phyloP scores from a whole-genome alignment of 2,329 filamentous ascomycete genomes.

The Dryadomyces quercus-mongolicae region DNA sequence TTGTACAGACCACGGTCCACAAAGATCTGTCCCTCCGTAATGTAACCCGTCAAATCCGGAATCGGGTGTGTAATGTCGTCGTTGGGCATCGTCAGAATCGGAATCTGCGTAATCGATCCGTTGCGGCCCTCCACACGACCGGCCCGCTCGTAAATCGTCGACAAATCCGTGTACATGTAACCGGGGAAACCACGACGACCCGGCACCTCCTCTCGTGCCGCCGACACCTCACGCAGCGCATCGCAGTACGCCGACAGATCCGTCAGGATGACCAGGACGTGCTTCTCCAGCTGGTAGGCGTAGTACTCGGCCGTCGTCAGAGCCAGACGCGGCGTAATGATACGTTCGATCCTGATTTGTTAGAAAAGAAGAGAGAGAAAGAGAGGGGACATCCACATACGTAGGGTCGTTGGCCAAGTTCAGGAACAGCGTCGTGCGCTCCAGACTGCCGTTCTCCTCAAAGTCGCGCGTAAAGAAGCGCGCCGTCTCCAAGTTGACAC shows the following conservation, averaged over 20 bases:
- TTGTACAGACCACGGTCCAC: constrained; percentile 89
- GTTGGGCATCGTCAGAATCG: constrained; percentile 98
- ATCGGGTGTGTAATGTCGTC: constrained; percentile 99
- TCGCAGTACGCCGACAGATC: constrained; percentile 98
- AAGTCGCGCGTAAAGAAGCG: constrained; percentile 98
- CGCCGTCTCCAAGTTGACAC: constrained; percentile 98
- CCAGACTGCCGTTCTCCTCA: constrained; percentile 97
- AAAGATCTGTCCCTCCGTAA: constrained; percentile 98
- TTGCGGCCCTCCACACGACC: constrained; percentile 95
- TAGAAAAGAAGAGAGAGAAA: not conserved
- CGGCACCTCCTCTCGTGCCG: constrained; percentile 94
- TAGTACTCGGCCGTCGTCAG: constrained; percentile 99
- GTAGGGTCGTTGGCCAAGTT: constrained; percentile 99
- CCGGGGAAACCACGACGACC: constrained; percentile 98
- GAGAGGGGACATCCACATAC: constrained; percentile 35
- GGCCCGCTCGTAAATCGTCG: constrained; percentile 97
- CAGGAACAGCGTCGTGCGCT: constrained; percentile 92
- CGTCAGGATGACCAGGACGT: constrained; percentile 96
- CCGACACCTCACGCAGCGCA: constrained; percentile 95
- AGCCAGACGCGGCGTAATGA: constrained; percentile 96
- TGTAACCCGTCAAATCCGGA: constrained; percentile 96
- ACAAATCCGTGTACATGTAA: constrained; percentile 99
- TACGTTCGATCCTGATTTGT: constrained; percentile 76
- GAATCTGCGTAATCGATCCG: constrained; percentile 97
- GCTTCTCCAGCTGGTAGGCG: constrained; percentile 99